Evolutionary conservation across 176 grass and related monocot species (phyloP), one percentile per base, ranked within the genome.

Genomic region (Oryza meyeriana): DNA sequence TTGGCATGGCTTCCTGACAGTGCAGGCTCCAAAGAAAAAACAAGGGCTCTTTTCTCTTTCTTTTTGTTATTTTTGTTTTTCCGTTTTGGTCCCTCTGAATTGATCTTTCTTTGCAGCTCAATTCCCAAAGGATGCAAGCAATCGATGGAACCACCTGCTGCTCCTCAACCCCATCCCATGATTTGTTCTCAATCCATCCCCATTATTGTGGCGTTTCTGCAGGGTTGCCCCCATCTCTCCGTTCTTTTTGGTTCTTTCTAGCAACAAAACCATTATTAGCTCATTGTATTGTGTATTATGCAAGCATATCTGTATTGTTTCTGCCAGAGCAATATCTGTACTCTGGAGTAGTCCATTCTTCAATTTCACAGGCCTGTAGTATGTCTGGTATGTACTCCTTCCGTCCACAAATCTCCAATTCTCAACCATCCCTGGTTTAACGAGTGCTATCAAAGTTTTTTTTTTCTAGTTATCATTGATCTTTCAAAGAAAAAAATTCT

Each of bases 201-300:
- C 29, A 39, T 55, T n/a, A 55, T 55, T 30, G 68, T 77, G 72
- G 28, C 9, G n/a, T 24, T 65, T 65, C 62, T 35, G 69, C 69
- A 47, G 28, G 44, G 27, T 12, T 12, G 78, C 66, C 59, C 58
- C 71, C 78, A 4, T 25, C 64, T 9, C 87, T 36, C 0, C 67
- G n/a, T 52, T 78, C 83, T 86, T 90, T 90, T 90, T 86, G 88
- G 88, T 86, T 86, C 67, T 78, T 82, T 90, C 88, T 82, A 71
- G 86, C 88, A 78, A 55, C 78, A 45, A 36, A 71, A 34, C 2
- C 82, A 68, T 10, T 29, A 38, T 38, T 26, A 35, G 38, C 32
- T n/a, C 69, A 48, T 74, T 26, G 68, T n/a, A 1, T 55, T 55
- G 20, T n/a, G 18, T 55, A 55, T 55, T 48, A 31, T 22, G 42